Evolutionary conservation across 1,284 basidiomycete species (phyloP).

Genomic region (Cronartium quercuum): DNA sequence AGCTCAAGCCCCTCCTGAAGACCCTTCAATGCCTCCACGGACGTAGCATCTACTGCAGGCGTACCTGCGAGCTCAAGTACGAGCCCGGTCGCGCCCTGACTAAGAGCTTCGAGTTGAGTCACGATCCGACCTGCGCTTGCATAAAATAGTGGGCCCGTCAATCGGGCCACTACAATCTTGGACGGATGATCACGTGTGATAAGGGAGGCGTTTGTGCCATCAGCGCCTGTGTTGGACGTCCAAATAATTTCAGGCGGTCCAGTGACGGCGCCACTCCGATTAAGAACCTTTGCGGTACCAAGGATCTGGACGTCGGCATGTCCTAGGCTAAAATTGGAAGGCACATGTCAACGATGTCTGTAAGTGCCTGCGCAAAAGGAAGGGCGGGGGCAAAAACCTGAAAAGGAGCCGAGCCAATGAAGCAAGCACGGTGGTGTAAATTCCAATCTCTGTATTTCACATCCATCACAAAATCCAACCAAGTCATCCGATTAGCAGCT

Average conservation of each 20-base stretch:
- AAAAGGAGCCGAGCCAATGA: background rate
- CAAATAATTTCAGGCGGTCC: background rate
- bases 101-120: background rate
- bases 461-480: no score
- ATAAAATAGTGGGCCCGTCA: background rate
- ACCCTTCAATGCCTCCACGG: background rate
- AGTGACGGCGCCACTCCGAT: background rate
- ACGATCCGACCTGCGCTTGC: background rate
- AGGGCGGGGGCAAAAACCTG: background rate
- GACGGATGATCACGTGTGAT: background rate
- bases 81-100: background rate
- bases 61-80: background rate
- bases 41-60: background rate
- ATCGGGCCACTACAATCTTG: background rate
- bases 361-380: background rate
- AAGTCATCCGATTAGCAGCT: no score
- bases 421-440: conserved; percentile 1
- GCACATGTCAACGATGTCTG: no score
- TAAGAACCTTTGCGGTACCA: background rate
- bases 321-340: background rate
- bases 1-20: background rate
- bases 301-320: background rate
- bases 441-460: background rate
- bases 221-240: background rate
- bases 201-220: background rate